Evolutionary conservation across 1,139 yeast genomes (phyloP), one percentile per base, ranked within the genome.

Genomic region (Scheffersomyces cryptocercus): DNA sequence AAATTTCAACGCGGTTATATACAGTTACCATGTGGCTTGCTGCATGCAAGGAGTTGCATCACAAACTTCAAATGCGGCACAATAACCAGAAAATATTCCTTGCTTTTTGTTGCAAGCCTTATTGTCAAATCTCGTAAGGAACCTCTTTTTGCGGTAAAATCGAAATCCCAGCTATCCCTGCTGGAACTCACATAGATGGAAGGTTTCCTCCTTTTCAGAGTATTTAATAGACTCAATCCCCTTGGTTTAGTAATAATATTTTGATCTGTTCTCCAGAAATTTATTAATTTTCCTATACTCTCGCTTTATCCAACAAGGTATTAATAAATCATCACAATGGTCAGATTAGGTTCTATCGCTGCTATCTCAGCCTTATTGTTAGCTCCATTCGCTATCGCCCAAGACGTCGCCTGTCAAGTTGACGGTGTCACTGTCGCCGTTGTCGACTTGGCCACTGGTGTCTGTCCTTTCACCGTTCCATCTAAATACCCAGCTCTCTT

Each of bases 401-500:
- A 51, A 42, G 59, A 67, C 42, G 77, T 72, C 42, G 71, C 65
- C 41, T 73, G 78, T 64, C 51, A 62, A 40, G 68, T 68, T 40
- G 55, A 65, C 49, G 75, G 74, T 48, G 58, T 40, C 36, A 44
- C 54, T 37, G 65, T 62, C 29, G 69, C 68, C 29, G 59, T 60
- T 37, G 77, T 71, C 40, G 76, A 70, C 61, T 64, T 64, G 48
- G 75, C 65, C 47, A 67, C 77, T 40, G 78, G 76, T 50, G 48
- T 45, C 12, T 73, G 78, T 62, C 66, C 70, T 43, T 71, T 70
- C 67, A 47, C 66, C 13, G 49, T 73, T 40, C 74, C 75, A 49
- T 43, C 53, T 3, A 6, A 42, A 28, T 62, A 55, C 46, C 68
- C 72, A 37, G 61, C 55, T 35, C 28, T 38, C 36, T 70, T 67